Evolutionary conservation across 768 basidiomycete species (phyloP), one percentile per base, ranked within the genome.

Genomic region (Mycena albidolilacea): DNA sequence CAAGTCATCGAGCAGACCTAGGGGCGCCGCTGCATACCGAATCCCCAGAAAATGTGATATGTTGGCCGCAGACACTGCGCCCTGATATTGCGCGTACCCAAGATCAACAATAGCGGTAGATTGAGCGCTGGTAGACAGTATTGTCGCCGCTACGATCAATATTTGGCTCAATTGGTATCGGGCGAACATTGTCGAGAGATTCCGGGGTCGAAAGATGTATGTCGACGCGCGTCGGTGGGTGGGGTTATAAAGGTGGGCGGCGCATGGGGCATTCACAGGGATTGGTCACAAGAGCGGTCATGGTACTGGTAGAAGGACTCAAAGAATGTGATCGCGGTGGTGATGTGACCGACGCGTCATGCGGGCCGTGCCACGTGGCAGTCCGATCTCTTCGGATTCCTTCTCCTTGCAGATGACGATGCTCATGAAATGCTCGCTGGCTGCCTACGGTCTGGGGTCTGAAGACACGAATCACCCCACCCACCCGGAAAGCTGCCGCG

Each of bases 1-100:
- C 12, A 43, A 35, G 21, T n/a, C 15, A 3, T n/a, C 64, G 15
- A 39, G 69, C 82, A 35, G 35, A 86, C 88, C 88, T 39, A 83
- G 71, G 3, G 89, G 88, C 37, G 87, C 80, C 19, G 86, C 87
- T 12, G 89, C 89, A 78, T 86, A 90, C 9, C 88, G 83, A 55
- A 89, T 82, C 0, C 85, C 85, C 14, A 87, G 79, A 70, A 85
- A 88, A 17, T 78, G 74, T 0, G 83, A 82, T 69, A 84, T 76
- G 3, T 82, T 82, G 0, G 79, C 79, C 0, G 80, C 55, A 64
- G 86, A 80, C 14, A 84, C 76, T 0, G 77, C 64, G 1, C 87
- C 88, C 78, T 85, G 81, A 68, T 87, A 89, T 65, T 79, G 77
- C 0, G 87, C 84, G 72, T 87, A 87, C 2, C 87, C 87, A 14